These are phyloP conservation scores for Dipodascopsis uninucleata DNA, from an alignment of 805 yeast species.

Conservation along the genomic window DNA sequence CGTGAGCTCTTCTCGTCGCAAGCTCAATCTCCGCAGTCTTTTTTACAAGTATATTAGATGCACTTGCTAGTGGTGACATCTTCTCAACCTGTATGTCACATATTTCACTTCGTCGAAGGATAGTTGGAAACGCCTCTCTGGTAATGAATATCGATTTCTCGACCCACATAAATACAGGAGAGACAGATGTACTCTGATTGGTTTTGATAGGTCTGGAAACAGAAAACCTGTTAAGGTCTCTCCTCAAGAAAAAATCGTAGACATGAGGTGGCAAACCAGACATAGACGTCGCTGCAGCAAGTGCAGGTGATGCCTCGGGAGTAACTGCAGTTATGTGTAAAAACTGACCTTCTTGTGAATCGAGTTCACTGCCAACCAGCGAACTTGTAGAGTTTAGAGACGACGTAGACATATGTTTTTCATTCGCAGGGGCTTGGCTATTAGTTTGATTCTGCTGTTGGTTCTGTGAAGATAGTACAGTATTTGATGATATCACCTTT, in stretches of 20 bases:
- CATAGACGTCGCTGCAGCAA: constrained; percentile 52
- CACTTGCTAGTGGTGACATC: constrained; percentile 82
- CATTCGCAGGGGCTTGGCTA: too few species aligned
- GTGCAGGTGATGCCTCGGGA: constrained; percentile 61
- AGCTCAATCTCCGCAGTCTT: constrained; percentile 72
- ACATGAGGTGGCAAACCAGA: constrained; percentile 48
- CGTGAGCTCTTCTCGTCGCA: constrained; percentile 46
- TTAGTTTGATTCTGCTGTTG: too few species aligned
- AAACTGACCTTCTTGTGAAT: constrained; percentile 64
- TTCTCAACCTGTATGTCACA: constrained; percentile 46
- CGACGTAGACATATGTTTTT: too few species aligned
- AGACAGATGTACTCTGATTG: background rate
- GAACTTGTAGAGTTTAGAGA: too few species aligned
- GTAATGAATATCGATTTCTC: constrained; percentile 82
- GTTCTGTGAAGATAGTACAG: too few species aligned
- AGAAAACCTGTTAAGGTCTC: constrained; percentile 65
- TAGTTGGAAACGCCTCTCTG: constrained; percentile 72
- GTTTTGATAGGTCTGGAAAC: constrained; percentile 66
- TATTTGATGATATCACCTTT: constrained; percentile 52
- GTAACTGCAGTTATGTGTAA: constrained; percentile 68
- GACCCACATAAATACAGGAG: constrained; percentile 69
- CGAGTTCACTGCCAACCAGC: too few species aligned
- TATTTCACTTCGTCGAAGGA: constrained; percentile 80
- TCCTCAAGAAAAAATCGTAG: constrained; percentile 69
- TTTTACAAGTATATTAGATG: constrained; percentile 58